Evolutionary conservation across 169 alveolate species (phyloP).

Genomic region (Plasmodium coatneyi): DNA sequence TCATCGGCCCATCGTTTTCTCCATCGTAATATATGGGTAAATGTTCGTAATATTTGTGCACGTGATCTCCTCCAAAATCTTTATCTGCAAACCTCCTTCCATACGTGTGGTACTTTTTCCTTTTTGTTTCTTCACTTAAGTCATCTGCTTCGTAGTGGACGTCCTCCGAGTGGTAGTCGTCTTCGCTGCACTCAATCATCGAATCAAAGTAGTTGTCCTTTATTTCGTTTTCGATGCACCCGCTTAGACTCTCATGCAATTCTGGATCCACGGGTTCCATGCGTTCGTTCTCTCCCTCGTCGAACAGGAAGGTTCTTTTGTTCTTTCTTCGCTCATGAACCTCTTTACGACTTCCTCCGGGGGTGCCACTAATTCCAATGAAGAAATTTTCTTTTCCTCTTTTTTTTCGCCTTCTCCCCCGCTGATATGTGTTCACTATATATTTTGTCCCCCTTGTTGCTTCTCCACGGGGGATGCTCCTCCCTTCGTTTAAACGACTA

Average conservation of each 20-base stretch:
- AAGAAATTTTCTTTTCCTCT: neutral
- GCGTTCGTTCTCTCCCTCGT: neutral
- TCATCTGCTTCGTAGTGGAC: constrained; percentile 38
- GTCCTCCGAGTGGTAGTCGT: constrained; percentile 42
- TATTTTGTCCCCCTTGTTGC: neutral
- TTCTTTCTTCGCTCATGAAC: neutral
- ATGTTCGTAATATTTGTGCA: constrained; percentile 31
- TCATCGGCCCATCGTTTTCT: neutral
- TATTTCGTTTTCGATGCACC: constrained; percentile 59
- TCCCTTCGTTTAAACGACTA: neutral
- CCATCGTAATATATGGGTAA: constrained; percentile 34
- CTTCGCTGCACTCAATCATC: constrained; percentile 16
- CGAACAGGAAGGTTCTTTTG: neutral
- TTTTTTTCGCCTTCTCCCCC: neutral
- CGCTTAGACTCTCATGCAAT: constrained; percentile 47
- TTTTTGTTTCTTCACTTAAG: constrained; percentile 67
- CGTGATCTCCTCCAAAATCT: constrained; percentile 39
- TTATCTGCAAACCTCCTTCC: constrained; percentile 21
- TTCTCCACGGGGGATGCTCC: neutral
- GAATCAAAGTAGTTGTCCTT: constrained; percentile 37
- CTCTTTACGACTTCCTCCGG: neutral
- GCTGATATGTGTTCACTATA: neutral
- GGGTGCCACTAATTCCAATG: neutral
- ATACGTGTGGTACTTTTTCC: constrained; percentile 46
- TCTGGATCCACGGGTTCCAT: constrained; percentile 41